Base-by-base conservation (phyloP, 441 rosid genomes). In the Melastoma candidum region DNA sequence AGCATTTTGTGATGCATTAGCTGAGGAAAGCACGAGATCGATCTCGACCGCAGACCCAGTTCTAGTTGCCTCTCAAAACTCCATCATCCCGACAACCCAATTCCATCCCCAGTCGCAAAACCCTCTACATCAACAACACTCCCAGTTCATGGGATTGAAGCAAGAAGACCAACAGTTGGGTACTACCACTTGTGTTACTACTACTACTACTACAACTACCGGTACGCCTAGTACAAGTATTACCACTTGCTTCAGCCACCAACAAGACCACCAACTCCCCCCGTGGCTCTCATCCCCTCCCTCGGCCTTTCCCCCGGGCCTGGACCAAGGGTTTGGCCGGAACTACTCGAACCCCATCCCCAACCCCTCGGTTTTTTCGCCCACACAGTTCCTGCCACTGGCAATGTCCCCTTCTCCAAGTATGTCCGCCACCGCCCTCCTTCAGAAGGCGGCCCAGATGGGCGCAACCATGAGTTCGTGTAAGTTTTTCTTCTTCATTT, bases 401-500 rank as follows among this genome's bases (percentile, higher is more conserved):
- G 14, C 46, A 14, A 24, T 26, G 12, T 52, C 24, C 11, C 57
- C 71, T 9, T 60, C 69, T 50, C 81, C 87, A 58, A 83, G 77
- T 68, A 79, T 84, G 89, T 84, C 97, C 66, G 97, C 97, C 11
- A 90, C 97, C 59, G 95, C 95, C 58, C 77, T 87, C 63, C 95
- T 90, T 58, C 95, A 90, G 61, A 90, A 82, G 63, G 97, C 97
- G 39, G 83, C 89, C 1, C 90, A 82, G 71, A 86, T 86, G 92
- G 94, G 97, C 39, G 81, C 94, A 60, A 69, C 87, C 54, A 72
- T 72, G 71, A 73, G 77, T 71, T 60, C 45, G 53, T 67, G 46
- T 47, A 59, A 67, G 26, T 12, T 56, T 47, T 36, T 41, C 71
- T 53, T 41, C 53, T 39, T 25, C 0, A 47, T 56, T 12, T 29